Evolutionary conservation across 2,329 filamentous ascomycete genomes (phyloP), one percentile per base, ranked within the genome.

Genomic region (Corinectria fuckeliana): DNA sequence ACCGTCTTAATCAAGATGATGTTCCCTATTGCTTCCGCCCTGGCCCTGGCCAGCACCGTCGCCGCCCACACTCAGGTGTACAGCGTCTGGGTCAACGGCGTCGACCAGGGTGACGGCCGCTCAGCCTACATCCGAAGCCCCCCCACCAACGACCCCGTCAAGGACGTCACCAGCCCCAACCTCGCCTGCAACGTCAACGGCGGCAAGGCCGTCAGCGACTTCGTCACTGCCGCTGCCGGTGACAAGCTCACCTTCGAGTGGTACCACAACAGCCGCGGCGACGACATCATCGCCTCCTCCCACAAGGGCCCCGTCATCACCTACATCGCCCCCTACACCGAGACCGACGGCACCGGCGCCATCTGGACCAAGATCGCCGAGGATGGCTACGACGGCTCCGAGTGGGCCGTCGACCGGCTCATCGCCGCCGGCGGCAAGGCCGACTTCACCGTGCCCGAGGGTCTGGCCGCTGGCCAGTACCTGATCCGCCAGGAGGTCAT

Each of bases 401-500:
- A 81, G 78, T 81, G 78, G 78, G 76, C 75, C 47, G 74, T 77
- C 34, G 74, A 77, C 64, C 74, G 80, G 39, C 73, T 86, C 67
- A 81, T 81, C 64, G 67, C 75, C 66, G 78, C 81, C 73, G 77
- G 79, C 68, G 82, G 82, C 74, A 80, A 77, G 69, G 77, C 77
- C 69, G 78, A 77, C 58, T 76, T 84, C 61, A 80, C 75, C 16
- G 76, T 85, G 41, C 83, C 82, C 49, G 67, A 72, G 44, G 60
- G 60, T 57, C 77, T 85, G 42, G 78, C 76, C 25, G 71, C 79
- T 21, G 82, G 82, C 57, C 81, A 83, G 74, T 85, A 85, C 70
- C 76, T 85, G 56, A 69, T 85, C 63, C 81, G 83, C 53, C 80
- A 84, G 70, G 82, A 85, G 72, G 83, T 84, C 69, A 84, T 85